phyloP scores from a whole-genome alignment of 2,329 filamentous ascomycete genomes.

The Sporothrix phasma region DNA sequence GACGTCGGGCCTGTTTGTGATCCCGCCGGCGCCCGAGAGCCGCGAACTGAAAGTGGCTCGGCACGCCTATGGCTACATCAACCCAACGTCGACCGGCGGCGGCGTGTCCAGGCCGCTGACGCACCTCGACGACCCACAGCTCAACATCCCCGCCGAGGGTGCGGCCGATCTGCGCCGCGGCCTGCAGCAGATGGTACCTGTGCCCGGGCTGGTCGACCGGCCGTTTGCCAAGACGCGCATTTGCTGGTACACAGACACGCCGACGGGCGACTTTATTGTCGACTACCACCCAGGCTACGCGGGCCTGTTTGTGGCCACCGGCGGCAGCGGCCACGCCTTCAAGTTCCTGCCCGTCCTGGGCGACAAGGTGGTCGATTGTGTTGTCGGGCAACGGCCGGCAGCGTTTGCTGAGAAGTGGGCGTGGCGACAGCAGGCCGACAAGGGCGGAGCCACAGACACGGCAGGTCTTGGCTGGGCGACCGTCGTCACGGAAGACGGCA shows the following conservation, averaged over 20 bases:
- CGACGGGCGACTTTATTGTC: slow-evolving; percentile 60
- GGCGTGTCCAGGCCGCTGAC: slow-evolving; percentile 34
- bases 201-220: slow-evolving; percentile 43
- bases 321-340: slow-evolving; percentile 56
- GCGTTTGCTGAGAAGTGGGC: slow-evolving; percentile 50
- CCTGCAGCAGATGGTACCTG: slow-evolving; percentile 50
- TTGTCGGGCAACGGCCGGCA: slow-evolving; percentile 35
- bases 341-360: slow-evolving; percentile 61
- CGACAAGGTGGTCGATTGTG: slow-evolving; percentile 48
- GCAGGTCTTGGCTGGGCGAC: slow-evolving; percentile 24
- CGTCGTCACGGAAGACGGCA: slow-evolving; percentile 44
- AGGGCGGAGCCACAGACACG: slow-evolving; percentile 7
- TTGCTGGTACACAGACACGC: slow-evolving; percentile 71
- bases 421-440: slow-evolving; percentile 52
- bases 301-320: slow-evolving; percentile 51
- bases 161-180: slow-evolving; percentile 51
- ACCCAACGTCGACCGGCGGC: slow-evolving; percentile 30
- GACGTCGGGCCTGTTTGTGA: slow-evolving; percentile 61
- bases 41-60: slow-evolving; percentile 58
- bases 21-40: slow-evolving; percentile 47
- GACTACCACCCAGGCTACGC: slow-evolving; percentile 55
- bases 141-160: slow-evolving; percentile 49
- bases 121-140: slow-evolving; percentile 37
- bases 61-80: slow-evolving; percentile 59
- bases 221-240: slow-evolving; percentile 53